phyloP scores from a whole-genome alignment of 1,139 yeast genomes.

The Pichia sp. region DNA sequence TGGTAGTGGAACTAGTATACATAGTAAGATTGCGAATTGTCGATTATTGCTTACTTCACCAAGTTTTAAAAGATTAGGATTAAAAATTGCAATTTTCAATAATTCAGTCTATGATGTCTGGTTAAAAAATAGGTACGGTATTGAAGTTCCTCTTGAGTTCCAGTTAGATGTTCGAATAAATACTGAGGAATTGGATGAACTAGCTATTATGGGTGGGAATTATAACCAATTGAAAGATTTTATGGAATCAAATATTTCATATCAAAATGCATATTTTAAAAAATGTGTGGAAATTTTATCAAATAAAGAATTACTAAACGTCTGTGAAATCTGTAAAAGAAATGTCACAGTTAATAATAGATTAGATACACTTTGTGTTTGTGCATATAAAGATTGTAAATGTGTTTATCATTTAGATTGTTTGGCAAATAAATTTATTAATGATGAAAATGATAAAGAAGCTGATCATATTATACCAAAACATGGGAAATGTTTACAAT shows the following conservation, averaged over 20 bases:
- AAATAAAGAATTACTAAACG: not conserved
- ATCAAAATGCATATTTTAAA: slow-evolving; percentile 17
- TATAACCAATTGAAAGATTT: slow-evolving; percentile 25
- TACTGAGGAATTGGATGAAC: slow-evolving; percentile 5
- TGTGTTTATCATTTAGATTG: slow-evolving; percentile 41
- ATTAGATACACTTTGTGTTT: slow-evolving; percentile 28
- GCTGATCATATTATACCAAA: slow-evolving; percentile 33
- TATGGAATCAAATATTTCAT: slow-evolving; percentile 9
- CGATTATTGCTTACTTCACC: slow-evolving; percentile 38
- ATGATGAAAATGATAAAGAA: slow-evolving; percentile 13
- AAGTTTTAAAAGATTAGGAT: slow-evolving; percentile 38
- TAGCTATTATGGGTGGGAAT: slow-evolving; percentile 24
- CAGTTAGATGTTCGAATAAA: slow-evolving; percentile 11
- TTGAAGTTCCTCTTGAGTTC: slow-evolving; percentile 20
- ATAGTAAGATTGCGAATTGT: slow-evolving; percentile 46
- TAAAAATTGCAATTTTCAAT: slow-evolving; percentile 26
- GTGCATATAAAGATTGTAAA: slow-evolving; percentile 34
- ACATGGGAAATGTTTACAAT: slow-evolving; percentile 36
- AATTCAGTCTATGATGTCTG: slow-evolving; percentile 10
- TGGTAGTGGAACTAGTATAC: slow-evolving; percentile 35
- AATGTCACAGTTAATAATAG: slow-evolving; percentile 21
- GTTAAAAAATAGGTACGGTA: slow-evolving; percentile 19
- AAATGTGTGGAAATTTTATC: slow-evolving; percentile 6
- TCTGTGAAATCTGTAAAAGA: slow-evolving; percentile 19
- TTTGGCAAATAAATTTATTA: slow-evolving; percentile 28